These are phyloP conservation scores for Klebsormidium nitens DNA, from an alignment of 139 green algal species.

Conservation along the genomic window DNA sequence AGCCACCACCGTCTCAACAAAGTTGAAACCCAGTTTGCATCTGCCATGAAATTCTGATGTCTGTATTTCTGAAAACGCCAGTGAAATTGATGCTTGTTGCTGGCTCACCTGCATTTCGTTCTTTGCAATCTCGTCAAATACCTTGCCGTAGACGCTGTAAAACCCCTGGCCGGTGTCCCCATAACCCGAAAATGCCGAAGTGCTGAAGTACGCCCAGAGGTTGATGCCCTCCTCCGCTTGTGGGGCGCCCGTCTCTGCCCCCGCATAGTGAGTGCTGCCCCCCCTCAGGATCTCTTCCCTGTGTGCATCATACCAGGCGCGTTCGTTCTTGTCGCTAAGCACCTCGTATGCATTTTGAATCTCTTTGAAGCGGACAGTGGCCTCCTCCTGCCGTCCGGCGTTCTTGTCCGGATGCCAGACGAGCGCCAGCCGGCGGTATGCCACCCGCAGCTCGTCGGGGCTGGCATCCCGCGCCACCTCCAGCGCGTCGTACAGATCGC, in stretches of 20 bases:
- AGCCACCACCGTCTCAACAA: no score
- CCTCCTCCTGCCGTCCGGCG: constrained; percentile 30
- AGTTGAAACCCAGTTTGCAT: no score
- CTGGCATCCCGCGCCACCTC: constrained; percentile 25
- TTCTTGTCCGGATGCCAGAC: constrained; percentile 53
- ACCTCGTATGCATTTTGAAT: constrained; percentile 91
- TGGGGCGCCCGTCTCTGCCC: constrained; percentile 12
- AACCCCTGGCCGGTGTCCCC: constrained; percentile 74
- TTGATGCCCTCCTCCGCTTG: constrained; percentile 67
- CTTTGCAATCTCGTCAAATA: constrained; percentile 65
- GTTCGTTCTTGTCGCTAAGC: constrained; percentile 84
- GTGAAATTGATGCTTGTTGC: no score
- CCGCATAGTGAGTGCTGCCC: constrained; percentile 25
- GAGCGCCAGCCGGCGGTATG: constrained; percentile 47
- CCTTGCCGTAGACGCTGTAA: constrained; percentile 74
- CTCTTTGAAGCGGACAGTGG: constrained; percentile 39
- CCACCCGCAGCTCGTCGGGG: constrained; percentile 36
- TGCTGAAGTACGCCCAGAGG: constrained; percentile 76
- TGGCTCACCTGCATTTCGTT: no score
- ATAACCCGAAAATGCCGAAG: constrained; percentile 71
- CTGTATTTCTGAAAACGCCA: no score
- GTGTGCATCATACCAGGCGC: constrained; percentile 90
- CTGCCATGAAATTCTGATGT: no score
- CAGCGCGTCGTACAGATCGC: constrained; percentile 45
- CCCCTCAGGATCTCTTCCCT: constrained; percentile 78